Evolutionary conservation across 2,329 filamentous ascomycete species (phyloP).

Genomic region (Tympanopsis confertula): DNA sequence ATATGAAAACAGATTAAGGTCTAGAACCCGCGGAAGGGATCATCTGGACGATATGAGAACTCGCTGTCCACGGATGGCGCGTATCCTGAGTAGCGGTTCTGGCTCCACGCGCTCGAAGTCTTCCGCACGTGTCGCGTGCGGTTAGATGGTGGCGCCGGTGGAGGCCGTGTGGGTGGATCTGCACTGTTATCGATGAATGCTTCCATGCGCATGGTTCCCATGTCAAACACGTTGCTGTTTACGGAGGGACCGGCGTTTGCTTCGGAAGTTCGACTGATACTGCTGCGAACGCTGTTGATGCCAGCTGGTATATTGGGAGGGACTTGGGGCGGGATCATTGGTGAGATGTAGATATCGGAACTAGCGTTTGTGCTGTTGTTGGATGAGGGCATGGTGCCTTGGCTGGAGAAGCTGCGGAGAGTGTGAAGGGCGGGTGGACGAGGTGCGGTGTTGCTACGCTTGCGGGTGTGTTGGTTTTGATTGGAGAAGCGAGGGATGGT

Average conservation of each 20-base stretch:
- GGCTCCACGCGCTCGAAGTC: not conserved
- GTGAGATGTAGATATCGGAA: too few relatives aligned
- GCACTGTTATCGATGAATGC: constrained; percentile 74
- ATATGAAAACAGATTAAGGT: too few relatives aligned
- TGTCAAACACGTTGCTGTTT: constrained; percentile 63
- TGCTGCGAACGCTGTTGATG: not conserved
- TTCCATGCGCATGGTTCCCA: constrained; percentile 91
- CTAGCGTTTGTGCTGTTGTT: not conserved
- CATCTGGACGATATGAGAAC: too few relatives aligned
- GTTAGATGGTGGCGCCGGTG: not conserved
- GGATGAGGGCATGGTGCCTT: not conserved
- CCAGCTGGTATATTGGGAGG: too few relatives aligned
- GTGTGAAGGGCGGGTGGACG: not conserved
- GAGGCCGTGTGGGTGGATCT: not conserved
- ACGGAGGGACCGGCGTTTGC: constrained; percentile 33
- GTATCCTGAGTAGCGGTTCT: not conserved
- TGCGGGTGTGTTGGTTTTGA: not conserved
- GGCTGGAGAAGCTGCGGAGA: not conserved
- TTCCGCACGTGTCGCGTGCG: not conserved
- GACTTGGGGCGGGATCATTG: too few relatives aligned
- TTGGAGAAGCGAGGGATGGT: not conserved
- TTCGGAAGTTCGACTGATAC: constrained; percentile 28
- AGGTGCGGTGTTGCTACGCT: constrained; percentile 1
- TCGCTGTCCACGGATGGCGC: not conserved
- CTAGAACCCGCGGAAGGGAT: too few relatives aligned